Base-by-base conservation (phyloP, 495 filamentous ascomycete species). In the Penicillium bovifimosum region DNA sequence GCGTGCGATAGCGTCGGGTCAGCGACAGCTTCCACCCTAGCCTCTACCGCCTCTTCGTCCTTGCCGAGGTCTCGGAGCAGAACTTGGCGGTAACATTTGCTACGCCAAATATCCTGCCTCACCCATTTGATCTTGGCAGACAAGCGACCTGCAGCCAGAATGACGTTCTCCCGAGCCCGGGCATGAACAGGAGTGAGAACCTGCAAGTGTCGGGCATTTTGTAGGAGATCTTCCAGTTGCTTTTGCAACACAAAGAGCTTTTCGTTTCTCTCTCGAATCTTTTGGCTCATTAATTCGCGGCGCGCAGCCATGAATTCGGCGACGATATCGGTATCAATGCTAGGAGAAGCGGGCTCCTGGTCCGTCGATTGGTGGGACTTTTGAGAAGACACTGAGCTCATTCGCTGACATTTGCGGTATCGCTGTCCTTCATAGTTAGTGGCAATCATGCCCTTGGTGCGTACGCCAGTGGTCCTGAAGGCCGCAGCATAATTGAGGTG, bases 401-500 rank as follows among this genome's bases (percentile, higher is more conserved):
- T 69, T 54, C 87, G 58, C 41, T 66, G 82, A 49, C 85, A 77
- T 51, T 90, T 90, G 50, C 87, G 84, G 48, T 84, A 80, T 31
- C 83, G 75, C 61, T 93, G 88, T 2, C 86, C 89, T 58, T 97
- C 92, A 62, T 92, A 91, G 52, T 85, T 85, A 2, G 85, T 86
- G 13, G 87, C 89, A 46, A 95, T 82, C 44, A 95, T 85, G 6
- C 90, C 90, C 53, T 91, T 80, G 75, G 93, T 91, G 16, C 90
- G 81, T 10, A 97, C 90, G n/a, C 91, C 90, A 17, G 91, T 88
- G 1, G 90, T 91, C 50, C 88, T 80, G 71, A 96, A 97, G 1
- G 93, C 88, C 8, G 93, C 88, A 28, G 92, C 91, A 67, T 96
- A 96, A 62, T 99, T 99, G 34, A 99, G 78, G 59, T 96, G 95